Evolutionary conservation across 177 flowering plant genomes (phyloP), one percentile per base, ranked within the genome.

Genomic region (Vitis hybrid): DNA sequence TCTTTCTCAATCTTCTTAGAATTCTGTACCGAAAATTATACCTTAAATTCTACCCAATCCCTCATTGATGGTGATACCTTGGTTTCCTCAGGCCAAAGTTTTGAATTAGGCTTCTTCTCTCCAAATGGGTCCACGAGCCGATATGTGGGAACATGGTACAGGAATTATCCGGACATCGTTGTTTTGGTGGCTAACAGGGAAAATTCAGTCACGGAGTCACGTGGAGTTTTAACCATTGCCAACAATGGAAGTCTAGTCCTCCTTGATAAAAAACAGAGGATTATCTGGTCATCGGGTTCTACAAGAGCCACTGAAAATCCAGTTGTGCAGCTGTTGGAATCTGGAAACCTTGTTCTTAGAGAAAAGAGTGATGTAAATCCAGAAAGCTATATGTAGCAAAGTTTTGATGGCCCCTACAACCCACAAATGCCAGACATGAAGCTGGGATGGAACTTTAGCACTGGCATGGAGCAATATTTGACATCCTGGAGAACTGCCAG

Each of bases 271-370:
- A 14, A 48, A 18, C 46, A 65, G 1, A 30, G 1, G 15, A 13
- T 27, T 7, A 3, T 84, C n/a, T 87, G 91, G 91, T 75, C 85
- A 1, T 58, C 83, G 0, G 70, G 70, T 18, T 1, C 55, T 3
- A 60, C 80, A 1, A 52, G 1, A 12, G 8, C 2, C 2, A 30
- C 60, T 0, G 1, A 15, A 0, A 66, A 59, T 52, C 74, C 80
- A 1, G 62, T 79, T 30, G 78, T 61, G 2, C 72, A 72, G 72
- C 75, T 82, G 14, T 49, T 80, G 64, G 82, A 82, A 1, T 21
- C 79, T 1, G 91, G 91, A 6, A 85, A 87, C 49, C 74, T 87
- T 48, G 78, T 87, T 13, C n/a, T 87, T 21, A 74, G 52, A 70
- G 78, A 73, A 6, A 65, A 11, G 0, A 51, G 18, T 0, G 65